Evolutionary conservation across 2,329 filamentous ascomycete genomes (phyloP).

Genomic region (Colletotrichum eremochloae): DNA sequence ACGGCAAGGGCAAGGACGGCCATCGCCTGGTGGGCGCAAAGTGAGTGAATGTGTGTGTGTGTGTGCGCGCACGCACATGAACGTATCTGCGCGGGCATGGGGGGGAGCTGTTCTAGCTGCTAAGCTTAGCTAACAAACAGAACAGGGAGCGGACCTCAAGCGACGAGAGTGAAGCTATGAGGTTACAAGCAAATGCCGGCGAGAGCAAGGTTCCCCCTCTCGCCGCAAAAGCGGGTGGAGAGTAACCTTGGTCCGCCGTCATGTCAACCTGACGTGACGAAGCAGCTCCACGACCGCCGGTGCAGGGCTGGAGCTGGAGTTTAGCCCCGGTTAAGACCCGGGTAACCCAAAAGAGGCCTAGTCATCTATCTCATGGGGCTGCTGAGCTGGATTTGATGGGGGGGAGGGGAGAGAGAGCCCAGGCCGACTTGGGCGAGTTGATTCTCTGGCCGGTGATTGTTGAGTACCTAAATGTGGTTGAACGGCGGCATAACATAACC

Average conservation of each 20-base stretch:
- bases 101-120: background rate
- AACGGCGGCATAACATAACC: background rate
- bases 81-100: conserved; percentile 1
- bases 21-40: conserved; percentile 11
- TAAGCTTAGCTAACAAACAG: background rate
- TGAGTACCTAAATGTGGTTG: background rate
- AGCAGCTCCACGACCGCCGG: conserved; percentile 28
- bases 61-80: conserved; percentile 3
- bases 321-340: conserved; percentile 35
- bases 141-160: conserved; percentile 32
- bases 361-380: background rate
- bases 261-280: conserved; percentile 41
- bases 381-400: background rate
- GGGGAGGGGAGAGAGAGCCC: background rate
- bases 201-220: conserved; percentile 37
- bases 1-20: conserved; percentile 32
- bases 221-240: conserved; percentile 28
- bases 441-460: background rate
- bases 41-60: background rate
- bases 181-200: conserved; percentile 12
- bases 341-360: conserved; percentile 25
- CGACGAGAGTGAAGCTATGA: conserved; percentile 22
- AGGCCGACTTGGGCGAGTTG: background rate
- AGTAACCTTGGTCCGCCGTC: conserved; percentile 20
- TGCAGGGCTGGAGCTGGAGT: conserved; percentile 28